Base-by-base conservation (phyloP, 2,329 filamentous ascomycete genomes). In the Aureobasidium uvarum region DNA sequence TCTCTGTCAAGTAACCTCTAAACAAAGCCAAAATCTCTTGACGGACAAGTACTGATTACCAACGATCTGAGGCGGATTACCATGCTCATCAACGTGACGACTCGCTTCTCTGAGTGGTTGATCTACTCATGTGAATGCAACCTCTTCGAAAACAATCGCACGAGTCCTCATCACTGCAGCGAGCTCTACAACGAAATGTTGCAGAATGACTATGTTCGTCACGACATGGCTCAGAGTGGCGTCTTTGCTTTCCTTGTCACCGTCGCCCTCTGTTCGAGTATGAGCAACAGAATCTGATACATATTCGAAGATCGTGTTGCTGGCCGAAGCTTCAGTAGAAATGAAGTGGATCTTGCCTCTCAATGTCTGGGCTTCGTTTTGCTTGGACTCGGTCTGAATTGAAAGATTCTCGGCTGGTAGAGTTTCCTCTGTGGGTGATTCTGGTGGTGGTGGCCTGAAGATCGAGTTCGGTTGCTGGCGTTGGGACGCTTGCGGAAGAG, bases 171-270 rank as follows among this genome's bases (percentile, higher is more conserved):
- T 69, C 62, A 82, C 72, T 5, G 81, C 81, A 13, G 80, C 76
- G 14, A 83, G 66, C 71, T 83, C 81, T 56, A 82, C 70, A 23
- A 81, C 74, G 68, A 83, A 83, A 67, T 82, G 79, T 69, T 83
- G 81, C 68, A 83, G 67, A 11, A 83, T 75, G 6, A 82, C 79
- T 46, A 81, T 77, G 67, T 83, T 83, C 11, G 81, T 83, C 39
- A 82, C 72, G 36, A 83, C 77, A 69, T 83, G 81, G 64, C 81
- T 73, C 36, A 83, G 69, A 68, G 77, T 81, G 16, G 79, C 80
- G 62, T 79, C 76, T n/a, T 73, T 68, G 59, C 73, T 71, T 11
- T 76, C 73, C 14, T 67, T 28, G 71, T 71, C 39, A 66, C 48
- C 39, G 5, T 51, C 48, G 70, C 69, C 48, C 65, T 66, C 64